Evolutionary conservation across 2,329 filamentous ascomycete species (phyloP).

Genomic region (Ceratocystis huliohia): DNA sequence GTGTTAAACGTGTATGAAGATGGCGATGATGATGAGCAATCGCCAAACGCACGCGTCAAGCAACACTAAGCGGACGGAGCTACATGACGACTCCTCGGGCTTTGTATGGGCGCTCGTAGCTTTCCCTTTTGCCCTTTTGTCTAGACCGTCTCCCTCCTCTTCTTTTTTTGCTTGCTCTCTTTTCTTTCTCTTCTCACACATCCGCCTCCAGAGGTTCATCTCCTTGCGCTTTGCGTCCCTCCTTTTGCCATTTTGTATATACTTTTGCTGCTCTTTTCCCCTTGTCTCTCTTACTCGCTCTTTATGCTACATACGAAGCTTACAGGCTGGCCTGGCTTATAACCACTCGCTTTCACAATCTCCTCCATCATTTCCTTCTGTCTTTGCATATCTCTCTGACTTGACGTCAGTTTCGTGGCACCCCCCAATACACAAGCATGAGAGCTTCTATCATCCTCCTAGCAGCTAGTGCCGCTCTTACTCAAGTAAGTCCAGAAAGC

Average conservation of each 20-base stretch:
- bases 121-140: neutral
- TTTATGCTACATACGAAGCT: constrained; percentile 2
- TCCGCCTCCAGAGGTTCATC: neutral
- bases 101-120: neutral
- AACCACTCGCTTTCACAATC: constrained; percentile 21
- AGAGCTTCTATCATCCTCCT: constrained; percentile 14
- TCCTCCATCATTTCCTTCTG: constrained; percentile 21
- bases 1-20: constrained; percentile 4
- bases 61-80: no score
- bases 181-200: neutral
- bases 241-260: neutral
- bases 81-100: no score
- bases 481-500: constrained; percentile 3
- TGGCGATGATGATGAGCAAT: neutral
- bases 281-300: constrained; percentile 2
- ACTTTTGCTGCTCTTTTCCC: neutral
- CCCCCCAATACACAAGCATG: constrained; percentile 4
- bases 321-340: constrained; percentile 18
- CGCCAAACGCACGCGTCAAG: no score
- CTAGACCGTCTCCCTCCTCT: neutral
- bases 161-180: neutral
- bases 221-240: neutral
- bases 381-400: constrained; percentile 16
- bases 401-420: constrained; percentile 12
- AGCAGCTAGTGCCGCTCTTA: constrained; percentile 13